Base-by-base conservation (phyloP, 2,329 filamentous ascomycete genomes). In the Nothophoma quercina region DNA sequence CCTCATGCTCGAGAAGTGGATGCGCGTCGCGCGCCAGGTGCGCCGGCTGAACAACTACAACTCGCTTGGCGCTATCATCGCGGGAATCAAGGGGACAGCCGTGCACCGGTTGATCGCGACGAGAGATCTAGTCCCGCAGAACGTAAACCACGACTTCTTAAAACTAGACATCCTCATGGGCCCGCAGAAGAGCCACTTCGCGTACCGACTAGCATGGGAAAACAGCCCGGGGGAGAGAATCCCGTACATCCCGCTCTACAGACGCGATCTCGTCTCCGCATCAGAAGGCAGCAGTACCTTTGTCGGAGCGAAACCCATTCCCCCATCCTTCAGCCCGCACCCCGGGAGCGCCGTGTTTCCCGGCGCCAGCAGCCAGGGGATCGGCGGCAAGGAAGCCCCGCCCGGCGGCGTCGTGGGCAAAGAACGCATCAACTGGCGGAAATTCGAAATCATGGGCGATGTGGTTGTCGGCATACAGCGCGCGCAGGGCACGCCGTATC, bases 1-100 rank as follows among this genome's bases (percentile, higher is more conserved):
- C 2, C 84, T 89, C 58, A 93, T 95, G 77, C 78, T 99, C 48
- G 93, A 97, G 72, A 97, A 96, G 71, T 96, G 97, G 71, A 98
- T 98, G 91, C 85, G 84, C 43, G 87, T 99, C 63, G 93, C 93
- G 28, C 73, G 77, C 67, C 93, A 92, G 77, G 80, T 99, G 41
- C 89, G 95, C 30, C 88, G 93, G 68, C 78, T 96, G 56, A 97
- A 98, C 79, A 98, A 99, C 74, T 99, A 98, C 80, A 98, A 98
- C 71, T 90, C 92, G 0, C 81, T 99, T 1, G 93, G 93, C n/a
- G 93, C 95, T 7, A 86, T 99, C 28, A 84, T 99, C 51, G 93
- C 95, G 6, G 95, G 93, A 7, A 89, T 99, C 67, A 96, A 96
- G 70, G 89, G 90, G 53, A 90, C 90, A 2, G 87, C 92, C 0